Evolutionary conservation across 768 basidiomycete genomes (phyloP).

Genomic region (Tulasnella sp.): DNA sequence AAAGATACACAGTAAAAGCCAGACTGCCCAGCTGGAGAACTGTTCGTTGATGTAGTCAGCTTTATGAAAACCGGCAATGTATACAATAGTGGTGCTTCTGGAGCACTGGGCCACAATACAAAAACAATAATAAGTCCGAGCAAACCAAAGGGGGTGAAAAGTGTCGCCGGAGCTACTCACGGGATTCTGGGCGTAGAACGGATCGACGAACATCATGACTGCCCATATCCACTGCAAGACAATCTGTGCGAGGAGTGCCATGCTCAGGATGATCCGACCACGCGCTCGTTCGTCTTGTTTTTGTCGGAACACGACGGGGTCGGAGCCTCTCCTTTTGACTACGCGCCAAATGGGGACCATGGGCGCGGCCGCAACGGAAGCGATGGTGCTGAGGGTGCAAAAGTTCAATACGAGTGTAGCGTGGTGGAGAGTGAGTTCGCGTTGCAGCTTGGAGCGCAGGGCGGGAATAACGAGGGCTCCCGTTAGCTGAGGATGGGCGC

Average conservation of each 20-base stretch:
- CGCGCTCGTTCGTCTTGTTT: neutral
- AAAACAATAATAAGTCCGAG: no score
- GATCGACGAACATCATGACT: conserved; percentile 21
- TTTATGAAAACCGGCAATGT: neutral
- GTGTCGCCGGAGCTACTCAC: neutral
- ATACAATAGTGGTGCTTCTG: conserved; percentile 20
- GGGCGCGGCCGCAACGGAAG: conserved; percentile 29
- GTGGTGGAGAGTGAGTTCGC: conserved; percentile 33
- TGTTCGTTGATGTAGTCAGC: conserved; percentile 29
- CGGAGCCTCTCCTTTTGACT: neutral
- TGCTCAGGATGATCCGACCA: conserved; percentile 25
- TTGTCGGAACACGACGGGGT: neutral
- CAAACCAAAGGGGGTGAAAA: no score
- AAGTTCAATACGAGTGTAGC: conserved; percentile 34
- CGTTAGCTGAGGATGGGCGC: neutral
- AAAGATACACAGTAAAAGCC: conserved; percentile 29
- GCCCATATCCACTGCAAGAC: conserved; percentile 32
- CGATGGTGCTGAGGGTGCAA: conserved; percentile 33
- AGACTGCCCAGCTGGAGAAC: conserved; percentile 27
- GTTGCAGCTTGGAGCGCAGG: conserved; percentile 21
- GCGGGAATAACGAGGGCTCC: conserved; percentile 33
- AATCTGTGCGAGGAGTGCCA: conserved; percentile 20
- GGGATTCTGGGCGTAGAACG: conserved; percentile 22
- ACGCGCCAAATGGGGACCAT: conserved; percentile 33
- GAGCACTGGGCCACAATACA: conserved; percentile 24